Evolutionary conservation across 176 grass and related monocot genomes (phyloP).

Genomic region (Cenchrus americanus): DNA sequence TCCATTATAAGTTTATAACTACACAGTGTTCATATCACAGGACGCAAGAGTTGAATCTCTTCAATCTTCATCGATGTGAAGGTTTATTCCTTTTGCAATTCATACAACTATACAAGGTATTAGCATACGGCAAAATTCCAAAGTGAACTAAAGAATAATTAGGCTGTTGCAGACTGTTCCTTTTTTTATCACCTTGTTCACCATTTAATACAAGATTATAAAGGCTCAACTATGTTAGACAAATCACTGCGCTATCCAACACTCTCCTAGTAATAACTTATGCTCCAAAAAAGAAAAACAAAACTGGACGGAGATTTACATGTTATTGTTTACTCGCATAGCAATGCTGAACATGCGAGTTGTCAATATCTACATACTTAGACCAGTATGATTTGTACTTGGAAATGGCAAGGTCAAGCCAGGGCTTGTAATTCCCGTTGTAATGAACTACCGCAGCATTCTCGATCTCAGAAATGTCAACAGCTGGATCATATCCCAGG

Average conservation of each 20-base stretch:
- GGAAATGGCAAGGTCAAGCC: slow-evolving; percentile 92
- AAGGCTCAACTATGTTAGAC: slow-evolving; percentile 33
- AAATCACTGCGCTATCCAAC: slow-evolving; percentile 30
- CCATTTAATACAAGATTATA: slow-evolving; percentile 19
- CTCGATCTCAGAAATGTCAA: slow-evolving; percentile 70
- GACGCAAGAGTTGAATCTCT: neutral
- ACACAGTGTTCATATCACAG: neutral
- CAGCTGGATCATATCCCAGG: slow-evolving; percentile 95
- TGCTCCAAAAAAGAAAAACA: neutral
- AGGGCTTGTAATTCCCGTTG: slow-evolving; percentile 97
- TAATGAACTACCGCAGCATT: slow-evolving; percentile 87
- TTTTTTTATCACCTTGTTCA: neutral
- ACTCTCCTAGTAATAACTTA: slow-evolving; percentile 4
- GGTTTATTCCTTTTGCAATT: slow-evolving; percentile 15
- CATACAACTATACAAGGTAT: slow-evolving; percentile 38
- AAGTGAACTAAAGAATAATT: slow-evolving; percentile 21
- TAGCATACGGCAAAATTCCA: neutral
- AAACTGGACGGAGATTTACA: slow-evolving; percentile 30
- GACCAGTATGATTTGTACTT: slow-evolving; percentile 96
- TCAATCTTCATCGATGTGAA: slow-evolving; percentile 8
- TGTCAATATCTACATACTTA: slow-evolving; percentile 76
- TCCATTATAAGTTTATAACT: neutral
- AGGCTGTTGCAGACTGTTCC: too few relatives aligned
- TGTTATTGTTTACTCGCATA: slow-evolving; percentile 59
- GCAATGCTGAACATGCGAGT: slow-evolving; percentile 64